Conservation (phyloP, 352 stramenopile species). For the Globisporangium nagaii region DNA sequence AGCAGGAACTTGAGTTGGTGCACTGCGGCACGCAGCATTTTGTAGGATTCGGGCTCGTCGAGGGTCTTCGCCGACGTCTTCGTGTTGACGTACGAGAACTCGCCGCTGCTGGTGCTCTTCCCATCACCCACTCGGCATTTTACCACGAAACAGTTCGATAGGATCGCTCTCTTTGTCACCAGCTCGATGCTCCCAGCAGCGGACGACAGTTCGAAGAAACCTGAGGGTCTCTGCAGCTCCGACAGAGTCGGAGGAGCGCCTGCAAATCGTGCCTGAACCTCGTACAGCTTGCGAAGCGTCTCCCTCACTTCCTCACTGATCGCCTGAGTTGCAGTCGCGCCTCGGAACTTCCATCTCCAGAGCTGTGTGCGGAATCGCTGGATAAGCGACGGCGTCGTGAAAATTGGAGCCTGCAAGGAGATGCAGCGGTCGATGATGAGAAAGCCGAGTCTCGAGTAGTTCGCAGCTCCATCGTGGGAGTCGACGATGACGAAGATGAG, state of each 20-base stretch:
- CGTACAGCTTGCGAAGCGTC: background rate
- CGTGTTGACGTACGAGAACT: background rate
- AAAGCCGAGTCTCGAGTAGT: slow-evolving; percentile 19
- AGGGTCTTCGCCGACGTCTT: background rate
- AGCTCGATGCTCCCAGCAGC: background rate
- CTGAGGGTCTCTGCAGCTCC: background rate
- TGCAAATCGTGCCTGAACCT: background rate
- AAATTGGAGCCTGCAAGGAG: slow-evolving; percentile 8
- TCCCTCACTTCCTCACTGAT: slow-evolving; percentile 1
- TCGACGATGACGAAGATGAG: slow-evolving; percentile 19
- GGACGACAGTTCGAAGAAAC: background rate
- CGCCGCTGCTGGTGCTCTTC: background rate
- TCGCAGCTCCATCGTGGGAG: background rate
- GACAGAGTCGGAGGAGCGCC: background rate
- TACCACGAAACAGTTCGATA: background rate
- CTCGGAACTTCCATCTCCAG: slow-evolving; percentile 2
- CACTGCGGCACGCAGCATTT: slow-evolving; percentile 12
- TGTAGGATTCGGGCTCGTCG: slow-evolving; percentile 6
- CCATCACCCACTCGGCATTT: background rate
- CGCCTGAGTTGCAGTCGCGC: background rate
- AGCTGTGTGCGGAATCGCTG: slow-evolving; percentile 26
- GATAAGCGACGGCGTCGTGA: slow-evolving; percentile 19
- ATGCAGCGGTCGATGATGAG: slow-evolving; percentile 33
- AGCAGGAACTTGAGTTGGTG: slow-evolving; percentile 16
- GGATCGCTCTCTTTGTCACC: background rate